Evolutionary conservation across 2,329 filamentous ascomycete genomes (phyloP).

Genomic region (Onygenales sp.): DNA sequence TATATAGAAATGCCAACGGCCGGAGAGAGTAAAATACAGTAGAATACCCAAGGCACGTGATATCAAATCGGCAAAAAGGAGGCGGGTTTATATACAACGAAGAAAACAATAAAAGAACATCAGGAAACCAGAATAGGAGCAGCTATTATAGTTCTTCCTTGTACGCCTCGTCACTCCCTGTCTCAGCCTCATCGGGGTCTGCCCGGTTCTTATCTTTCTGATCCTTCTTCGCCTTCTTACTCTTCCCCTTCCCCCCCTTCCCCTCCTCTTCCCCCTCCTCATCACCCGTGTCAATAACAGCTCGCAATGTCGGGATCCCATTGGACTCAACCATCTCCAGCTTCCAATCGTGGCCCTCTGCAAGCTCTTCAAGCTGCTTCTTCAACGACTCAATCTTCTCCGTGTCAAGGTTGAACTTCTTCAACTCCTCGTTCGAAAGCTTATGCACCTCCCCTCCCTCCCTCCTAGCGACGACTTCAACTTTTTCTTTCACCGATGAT

Average conservation of each 20-base stretch:
- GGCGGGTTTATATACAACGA: too few species aligned
- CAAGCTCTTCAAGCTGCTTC: constrained; percentile 57
- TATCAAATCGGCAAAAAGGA: background rate
- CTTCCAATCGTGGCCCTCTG: constrained; percentile 66
- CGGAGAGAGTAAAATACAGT: background rate
- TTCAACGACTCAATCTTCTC: constrained; percentile 60
- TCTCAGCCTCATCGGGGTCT: constrained; percentile 10
- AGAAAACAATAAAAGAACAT: background rate
- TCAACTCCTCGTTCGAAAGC: constrained; percentile 57
- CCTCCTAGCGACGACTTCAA: constrained; percentile 42
- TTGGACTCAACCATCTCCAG: constrained; percentile 68
- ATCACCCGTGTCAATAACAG: constrained; percentile 54
- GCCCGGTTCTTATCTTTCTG: constrained; percentile 8
- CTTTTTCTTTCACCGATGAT: constrained; percentile 38
- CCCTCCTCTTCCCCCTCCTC: constrained; percentile 10
- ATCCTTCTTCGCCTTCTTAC: constrained; percentile 12
- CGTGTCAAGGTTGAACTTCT: constrained; percentile 56
- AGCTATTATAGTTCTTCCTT: constrained; percentile 28
- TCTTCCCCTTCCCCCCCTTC: background rate
- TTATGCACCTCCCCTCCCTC: constrained; percentile 54
- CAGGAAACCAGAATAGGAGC: constrained; percentile 5
- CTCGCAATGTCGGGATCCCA: constrained; percentile 56
- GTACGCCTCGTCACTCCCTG: constrained; percentile 30
- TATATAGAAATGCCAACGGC: too few species aligned
- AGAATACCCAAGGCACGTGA: background rate